phyloP scores from a whole-genome alignment of 176 grass and related monocot genomes.

The Triticum dicoccoides region DNA sequence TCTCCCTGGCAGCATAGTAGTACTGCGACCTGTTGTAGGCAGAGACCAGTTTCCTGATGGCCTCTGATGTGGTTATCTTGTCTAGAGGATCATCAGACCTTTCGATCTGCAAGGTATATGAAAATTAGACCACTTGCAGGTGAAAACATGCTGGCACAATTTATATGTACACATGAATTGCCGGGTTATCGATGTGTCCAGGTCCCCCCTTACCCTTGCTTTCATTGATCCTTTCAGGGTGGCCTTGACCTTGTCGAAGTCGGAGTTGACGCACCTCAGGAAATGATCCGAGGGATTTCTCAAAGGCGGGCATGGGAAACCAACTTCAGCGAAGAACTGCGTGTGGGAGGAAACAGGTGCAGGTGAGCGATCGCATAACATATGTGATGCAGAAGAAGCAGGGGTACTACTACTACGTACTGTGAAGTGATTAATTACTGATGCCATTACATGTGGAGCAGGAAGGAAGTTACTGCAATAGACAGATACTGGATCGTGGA shows the following conservation, averaged over 20 bases:
- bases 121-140: slow-evolving; percentile 12
- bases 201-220: slow-evolving; percentile 56
- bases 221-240: slow-evolving; percentile 95
- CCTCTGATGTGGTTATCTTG: slow-evolving; percentile 80
- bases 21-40: slow-evolving; percentile 69
- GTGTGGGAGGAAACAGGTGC: not conserved
- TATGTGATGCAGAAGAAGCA: not conserved
- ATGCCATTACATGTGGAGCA: not conserved
- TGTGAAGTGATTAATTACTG: not conserved
- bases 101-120: slow-evolving; percentile 43
- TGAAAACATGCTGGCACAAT: not conserved
- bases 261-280: slow-evolving; percentile 91
- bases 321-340: slow-evolving; percentile 87
- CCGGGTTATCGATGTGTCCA: slow-evolving; percentile 9
- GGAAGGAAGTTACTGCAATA: not conserved
- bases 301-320: slow-evolving; percentile 84
- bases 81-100: slow-evolving; percentile 87
- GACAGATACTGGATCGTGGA: not conserved
- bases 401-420: not conserved
- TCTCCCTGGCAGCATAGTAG: slow-evolving; percentile 68
- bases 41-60: slow-evolving; percentile 66
- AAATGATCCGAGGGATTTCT: slow-evolving; percentile 98
- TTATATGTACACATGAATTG: not conserved
- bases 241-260: slow-evolving; percentile 99
- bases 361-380: not conserved